Conservation (phyloP, 176 grass and related monocot species). For the Aechmea fasciata region DNA sequence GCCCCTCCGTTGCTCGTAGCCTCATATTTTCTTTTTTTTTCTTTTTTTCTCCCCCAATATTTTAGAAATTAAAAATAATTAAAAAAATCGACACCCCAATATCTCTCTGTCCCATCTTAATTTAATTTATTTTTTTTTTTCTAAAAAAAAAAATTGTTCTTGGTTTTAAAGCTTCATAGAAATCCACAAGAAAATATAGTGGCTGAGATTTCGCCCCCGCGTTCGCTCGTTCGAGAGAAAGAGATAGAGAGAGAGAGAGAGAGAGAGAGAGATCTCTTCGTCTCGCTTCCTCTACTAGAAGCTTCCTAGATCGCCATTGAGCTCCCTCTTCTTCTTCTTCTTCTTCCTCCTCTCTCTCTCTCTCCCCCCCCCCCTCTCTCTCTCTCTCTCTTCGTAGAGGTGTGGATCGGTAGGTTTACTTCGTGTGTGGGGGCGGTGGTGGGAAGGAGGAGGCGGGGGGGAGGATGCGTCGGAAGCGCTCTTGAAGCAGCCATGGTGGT, state of each 20-base stretch:
- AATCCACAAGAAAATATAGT: conserved; percentile 93
- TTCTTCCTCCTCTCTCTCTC: no score
- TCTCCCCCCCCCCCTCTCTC: not conserved
- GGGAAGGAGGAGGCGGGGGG: not conserved
- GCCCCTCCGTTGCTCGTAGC: not conserved
- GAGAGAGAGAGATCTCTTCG: conserved; percentile 1
- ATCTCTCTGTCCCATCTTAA: conserved; percentile 27
- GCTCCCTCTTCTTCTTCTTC: not conserved
- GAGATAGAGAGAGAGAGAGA: not conserved
- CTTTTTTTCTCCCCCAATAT: not conserved
- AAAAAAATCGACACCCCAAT: conserved; percentile 5
- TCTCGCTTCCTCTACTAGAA: conserved; percentile 8
- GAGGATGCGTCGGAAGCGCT: conserved; percentile 13
- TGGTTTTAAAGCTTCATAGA: conserved; percentile 16
- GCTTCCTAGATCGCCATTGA: conserved; percentile 9
- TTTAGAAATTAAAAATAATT: conserved; percentile 8
- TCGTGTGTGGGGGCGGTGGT: conserved; percentile 1
- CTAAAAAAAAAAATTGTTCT: not conserved
- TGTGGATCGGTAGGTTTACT: conserved; percentile 16
- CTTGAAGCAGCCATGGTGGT: conserved; percentile 39
- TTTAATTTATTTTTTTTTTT: not conserved
- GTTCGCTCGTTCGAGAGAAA: not conserved
- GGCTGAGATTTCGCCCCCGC: conserved; percentile 64
- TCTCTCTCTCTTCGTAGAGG: not conserved
- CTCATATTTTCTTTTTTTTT: not conserved